Evolutionary conservation across 768 basidiomycete genomes (phyloP).

Genomic region (Trametes coccinea): DNA sequence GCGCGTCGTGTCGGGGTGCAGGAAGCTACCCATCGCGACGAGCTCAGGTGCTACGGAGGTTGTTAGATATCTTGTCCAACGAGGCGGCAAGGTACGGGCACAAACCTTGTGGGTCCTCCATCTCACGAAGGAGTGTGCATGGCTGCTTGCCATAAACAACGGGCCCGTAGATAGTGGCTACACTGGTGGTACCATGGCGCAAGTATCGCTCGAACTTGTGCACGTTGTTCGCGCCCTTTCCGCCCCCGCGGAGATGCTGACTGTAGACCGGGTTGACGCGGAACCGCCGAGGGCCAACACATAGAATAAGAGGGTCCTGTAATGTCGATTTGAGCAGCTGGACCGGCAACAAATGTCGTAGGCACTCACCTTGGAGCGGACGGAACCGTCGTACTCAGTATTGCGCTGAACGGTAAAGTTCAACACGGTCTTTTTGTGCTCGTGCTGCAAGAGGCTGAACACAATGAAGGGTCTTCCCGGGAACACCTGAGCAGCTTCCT

Average conservation of each 20-base stretch:
- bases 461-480: slow-evolving; percentile 55
- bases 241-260: slow-evolving; percentile 87
- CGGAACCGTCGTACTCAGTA: slow-evolving; percentile 87
- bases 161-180: slow-evolving; percentile 89
- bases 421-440: slow-evolving; percentile 91
- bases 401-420: slow-evolving; percentile 94
- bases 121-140: slow-evolving; percentile 75
- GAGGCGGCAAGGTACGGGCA: background rate
- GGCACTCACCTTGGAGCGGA: slow-evolving; percentile 79
- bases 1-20: slow-evolving; percentile 88
- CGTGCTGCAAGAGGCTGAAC: slow-evolving; percentile 88
- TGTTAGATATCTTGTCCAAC: background rate
- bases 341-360: background rate
- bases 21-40: slow-evolving; percentile 86
- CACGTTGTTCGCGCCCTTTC: slow-evolving; percentile 91
- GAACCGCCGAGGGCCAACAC: slow-evolving; percentile 85
- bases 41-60: slow-evolving; percentile 63
- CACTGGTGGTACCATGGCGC: slow-evolving; percentile 74
- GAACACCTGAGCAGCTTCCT: slow-evolving; percentile 45
- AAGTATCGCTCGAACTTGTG: slow-evolving; percentile 95
- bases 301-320: slow-evolving; percentile 86
- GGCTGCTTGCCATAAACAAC: slow-evolving; percentile 85
- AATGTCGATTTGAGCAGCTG: background rate
- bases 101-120: slow-evolving; percentile 64
- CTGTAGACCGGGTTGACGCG: slow-evolving; percentile 88